Evolutionary conservation across 768 basidiomycete species (phyloP).

Genomic region (Lentinula detonsa): DNA sequence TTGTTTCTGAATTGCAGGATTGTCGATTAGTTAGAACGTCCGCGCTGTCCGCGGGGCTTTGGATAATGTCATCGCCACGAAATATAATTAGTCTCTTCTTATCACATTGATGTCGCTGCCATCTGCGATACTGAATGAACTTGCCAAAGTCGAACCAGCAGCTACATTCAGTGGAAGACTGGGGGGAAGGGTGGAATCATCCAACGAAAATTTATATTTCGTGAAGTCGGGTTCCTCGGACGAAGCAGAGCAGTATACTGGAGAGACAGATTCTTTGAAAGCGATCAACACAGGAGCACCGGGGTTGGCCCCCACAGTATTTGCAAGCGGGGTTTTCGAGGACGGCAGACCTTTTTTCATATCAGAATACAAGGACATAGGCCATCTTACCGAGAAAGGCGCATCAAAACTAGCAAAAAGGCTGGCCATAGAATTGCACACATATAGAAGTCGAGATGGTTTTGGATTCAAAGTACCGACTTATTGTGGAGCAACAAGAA

Average conservation of each 20-base stretch:
- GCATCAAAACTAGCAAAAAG: conserved; percentile 51
- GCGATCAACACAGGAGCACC: conserved; percentile 62
- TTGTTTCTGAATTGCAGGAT: neutral
- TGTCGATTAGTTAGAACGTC: too few species aligned
- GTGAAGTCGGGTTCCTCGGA: conserved; percentile 48
- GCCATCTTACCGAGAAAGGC: conserved; percentile 35
- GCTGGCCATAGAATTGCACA: conserved; percentile 64
- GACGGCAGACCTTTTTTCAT: conserved; percentile 57
- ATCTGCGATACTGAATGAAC: conserved; percentile 32
- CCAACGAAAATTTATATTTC: conserved; percentile 53
- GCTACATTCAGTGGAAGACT: conserved; percentile 38
- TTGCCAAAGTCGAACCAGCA: conserved; percentile 44
- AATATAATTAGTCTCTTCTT: too few species aligned
- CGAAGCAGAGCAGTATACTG: conserved; percentile 60
- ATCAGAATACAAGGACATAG: conserved; percentile 66
- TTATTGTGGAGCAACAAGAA: conserved; percentile 67
- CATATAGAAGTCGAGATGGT: conserved; percentile 41
- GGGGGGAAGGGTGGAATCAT: conserved; percentile 44
- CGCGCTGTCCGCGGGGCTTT: too few species aligned
- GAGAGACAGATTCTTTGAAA: conserved; percentile 65
- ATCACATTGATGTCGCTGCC: conserved; percentile 14
- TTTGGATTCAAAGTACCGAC: conserved; percentile 74
- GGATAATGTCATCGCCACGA: too few species aligned
- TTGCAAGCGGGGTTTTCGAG: conserved; percentile 39
- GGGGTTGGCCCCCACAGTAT: conserved; percentile 53